Conservation (phyloP, 2,329 filamentous ascomycete species). For the Pyrenophora seminiperda region DNA sequence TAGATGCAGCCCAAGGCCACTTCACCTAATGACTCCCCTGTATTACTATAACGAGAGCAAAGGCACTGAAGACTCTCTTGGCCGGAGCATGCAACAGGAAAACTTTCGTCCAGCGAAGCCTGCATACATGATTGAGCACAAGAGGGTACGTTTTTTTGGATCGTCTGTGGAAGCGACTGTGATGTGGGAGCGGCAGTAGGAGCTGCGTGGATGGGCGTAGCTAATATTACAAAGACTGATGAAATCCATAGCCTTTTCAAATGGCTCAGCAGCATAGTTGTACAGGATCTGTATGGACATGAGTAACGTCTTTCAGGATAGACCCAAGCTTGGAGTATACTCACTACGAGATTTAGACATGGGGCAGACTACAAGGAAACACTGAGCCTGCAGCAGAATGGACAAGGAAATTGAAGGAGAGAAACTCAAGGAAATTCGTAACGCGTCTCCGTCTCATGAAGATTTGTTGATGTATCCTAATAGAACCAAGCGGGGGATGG, state of each 20-base stretch:
- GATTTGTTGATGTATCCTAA: slow-evolving; percentile 36
- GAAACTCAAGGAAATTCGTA: slow-evolving; percentile 44
- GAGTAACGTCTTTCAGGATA: slow-evolving; percentile 35
- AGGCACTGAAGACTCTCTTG: slow-evolving; percentile 42
- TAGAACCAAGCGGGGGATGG: slow-evolving; percentile 29
- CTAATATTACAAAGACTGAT: slow-evolving; percentile 43
- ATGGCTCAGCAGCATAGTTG: slow-evolving; percentile 48
- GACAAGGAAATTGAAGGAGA: slow-evolving; percentile 45
- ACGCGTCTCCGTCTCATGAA: slow-evolving; percentile 45
- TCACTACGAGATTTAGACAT: slow-evolving; percentile 44
- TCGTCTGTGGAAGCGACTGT: slow-evolving; percentile 31
- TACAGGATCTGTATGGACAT: slow-evolving; percentile 41
- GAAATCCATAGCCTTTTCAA: slow-evolving; percentile 45
- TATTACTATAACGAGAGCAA: slow-evolving; percentile 46
- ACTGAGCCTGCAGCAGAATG: slow-evolving; percentile 45
- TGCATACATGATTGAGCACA: slow-evolving; percentile 47
- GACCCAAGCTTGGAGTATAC: slow-evolving; percentile 25
- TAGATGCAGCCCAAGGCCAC: slow-evolving; percentile 47
- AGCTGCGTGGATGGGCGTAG: slow-evolving; percentile 36
- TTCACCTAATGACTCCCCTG: slow-evolving; percentile 46
- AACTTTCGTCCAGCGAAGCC: slow-evolving; percentile 40
- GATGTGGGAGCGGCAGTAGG: slow-evolving; percentile 29
- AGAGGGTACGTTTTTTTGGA: slow-evolving; percentile 41
- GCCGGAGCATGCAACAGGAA: slow-evolving; percentile 43
- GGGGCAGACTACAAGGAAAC: slow-evolving; percentile 33